Percentiles rank a stretch among this genome's conserved stretches.
Conservation (phyloP, 2,329 filamentous ascomycete genomes). For the Pseudogymnoascus sp. region DNA sequence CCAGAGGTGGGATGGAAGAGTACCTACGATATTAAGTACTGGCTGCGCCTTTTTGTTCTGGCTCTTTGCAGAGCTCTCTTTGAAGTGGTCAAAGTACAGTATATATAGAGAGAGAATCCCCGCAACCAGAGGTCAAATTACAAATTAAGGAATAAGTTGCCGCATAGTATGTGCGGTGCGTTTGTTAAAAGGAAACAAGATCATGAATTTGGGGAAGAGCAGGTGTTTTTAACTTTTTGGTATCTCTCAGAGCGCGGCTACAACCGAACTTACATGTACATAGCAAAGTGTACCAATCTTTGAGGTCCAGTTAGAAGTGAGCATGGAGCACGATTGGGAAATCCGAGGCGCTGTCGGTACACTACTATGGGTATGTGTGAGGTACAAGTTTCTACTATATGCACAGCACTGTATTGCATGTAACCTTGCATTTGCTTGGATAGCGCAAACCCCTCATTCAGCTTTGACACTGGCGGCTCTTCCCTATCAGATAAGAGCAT, state of each 20-base stretch:
- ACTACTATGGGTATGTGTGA: background rate
- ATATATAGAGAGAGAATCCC: background rate
- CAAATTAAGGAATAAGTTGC: background rate
- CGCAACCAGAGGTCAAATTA: background rate
- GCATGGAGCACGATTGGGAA: conserved; percentile 4
- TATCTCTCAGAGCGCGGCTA: background rate
- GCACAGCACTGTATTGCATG: background rate
- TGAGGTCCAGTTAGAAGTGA: background rate
- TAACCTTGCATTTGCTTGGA: conserved; percentile 5
- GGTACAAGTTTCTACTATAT: background rate
- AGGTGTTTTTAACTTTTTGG: background rate
- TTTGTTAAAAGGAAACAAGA: background rate
- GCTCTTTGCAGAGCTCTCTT: background rate
- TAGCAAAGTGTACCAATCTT: background rate
- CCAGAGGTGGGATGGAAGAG: background rate
- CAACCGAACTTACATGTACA: background rate
- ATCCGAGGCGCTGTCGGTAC: background rate
- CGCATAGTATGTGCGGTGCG: background rate
- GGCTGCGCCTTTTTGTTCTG: background rate
- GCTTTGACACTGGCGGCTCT: too few relatives aligned
- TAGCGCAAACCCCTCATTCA: background rate
- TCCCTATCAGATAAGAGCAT: too few relatives aligned
- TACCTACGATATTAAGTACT: background rate
- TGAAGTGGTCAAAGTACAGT: background rate
- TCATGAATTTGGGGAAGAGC: background rate